These are phyloP conservation scores for Pythium chondricola DNA, from an alignment of 352 stramenopile genomes.

Conservation along the genomic window DNA sequence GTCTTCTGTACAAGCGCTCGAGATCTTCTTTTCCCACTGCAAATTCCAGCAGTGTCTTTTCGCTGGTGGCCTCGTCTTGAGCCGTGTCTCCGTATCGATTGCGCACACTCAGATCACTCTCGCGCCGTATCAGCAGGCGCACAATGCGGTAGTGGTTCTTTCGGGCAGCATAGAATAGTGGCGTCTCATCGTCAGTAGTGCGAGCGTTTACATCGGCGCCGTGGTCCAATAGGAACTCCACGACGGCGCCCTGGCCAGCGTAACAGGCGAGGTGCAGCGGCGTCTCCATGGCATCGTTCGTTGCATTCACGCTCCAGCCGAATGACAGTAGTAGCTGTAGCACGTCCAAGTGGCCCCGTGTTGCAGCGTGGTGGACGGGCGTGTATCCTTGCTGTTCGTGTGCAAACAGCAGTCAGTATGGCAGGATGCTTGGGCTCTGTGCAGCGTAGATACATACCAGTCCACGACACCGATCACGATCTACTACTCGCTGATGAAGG, in stretches of 20 bases:
- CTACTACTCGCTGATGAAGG: constrained; percentile 45
- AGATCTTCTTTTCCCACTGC: constrained; percentile 39
- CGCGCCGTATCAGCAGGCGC: constrained; percentile 51
- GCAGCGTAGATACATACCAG: constrained; percentile 28
- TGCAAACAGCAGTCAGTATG: background rate
- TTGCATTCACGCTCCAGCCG: constrained; percentile 41
- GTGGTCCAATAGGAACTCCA: constrained; percentile 57
- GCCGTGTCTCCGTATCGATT: constrained; percentile 69
- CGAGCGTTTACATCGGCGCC: constrained; percentile 44
- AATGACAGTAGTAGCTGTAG: constrained; percentile 58
- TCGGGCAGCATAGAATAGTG: constrained; percentile 67
- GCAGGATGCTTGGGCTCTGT: background rate
- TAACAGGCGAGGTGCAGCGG: constrained; percentile 67
- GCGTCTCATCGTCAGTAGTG: constrained; percentile 51
- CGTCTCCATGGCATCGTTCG: constrained; percentile 52
- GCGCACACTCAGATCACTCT: constrained; percentile 38
- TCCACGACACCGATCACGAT: constrained; percentile 49
- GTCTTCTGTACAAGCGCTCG: constrained; percentile 20
- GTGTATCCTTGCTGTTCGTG: constrained; percentile 57
- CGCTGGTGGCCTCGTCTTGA: constrained; percentile 52
- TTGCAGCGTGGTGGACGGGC: constrained; percentile 62
- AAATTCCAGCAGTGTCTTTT: constrained; percentile 53
- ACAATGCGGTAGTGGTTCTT: constrained; percentile 62
- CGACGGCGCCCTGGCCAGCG: constrained; percentile 41
- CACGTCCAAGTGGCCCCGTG: constrained; percentile 58